Base-by-base conservation (phyloP, 768 basidiomycete species). In the Mycena belliarum region DNA sequence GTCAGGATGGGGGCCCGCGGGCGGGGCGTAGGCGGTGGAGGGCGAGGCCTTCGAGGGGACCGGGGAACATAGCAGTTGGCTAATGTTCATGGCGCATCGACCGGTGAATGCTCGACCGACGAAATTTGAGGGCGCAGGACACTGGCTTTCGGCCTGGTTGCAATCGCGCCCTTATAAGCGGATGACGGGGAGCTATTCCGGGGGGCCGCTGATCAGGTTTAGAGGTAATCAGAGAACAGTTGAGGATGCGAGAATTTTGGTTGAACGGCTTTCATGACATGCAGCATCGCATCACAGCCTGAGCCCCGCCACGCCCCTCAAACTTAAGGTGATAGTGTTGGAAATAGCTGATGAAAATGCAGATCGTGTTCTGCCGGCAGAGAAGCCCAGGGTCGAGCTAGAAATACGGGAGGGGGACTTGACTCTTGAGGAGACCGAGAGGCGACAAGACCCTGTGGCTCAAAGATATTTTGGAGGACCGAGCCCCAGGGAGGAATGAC, bases 241-340 rank as follows among this genome's bases (percentile, higher is more conserved):
- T 56, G 7, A 32, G 29, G 33, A 48, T 54, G 43, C 35, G 42
- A 32, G 25, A 40, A 45, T 63, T 63, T 57, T 41, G n/a, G 54
- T 60, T 59, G 58, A 46, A 56, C 49, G 61, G 51, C 33, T 23
- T 48, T 47, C 18, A 37, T 54, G 48, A 51, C 44, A 53, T 35
- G 25, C 33, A 54, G 18, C 38, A 57, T 44, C 41, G 51, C 15
- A 23, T n/a, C n/a, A n/a, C n/a, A n/a, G n/a, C n/a, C n/a, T n/a
- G n/a, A n/a, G 46, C 58, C 51, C 41, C 49, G 61, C 50, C 61
- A 55, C 61, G 46, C 58, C 54, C 59, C 59, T 49, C 50, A 21
- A 63, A 55, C 50, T 52, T 61, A 51, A 25, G n/a, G 25, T 57
- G 50, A 61, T n/a, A 44, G 26, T 43, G 47, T 50, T 49, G 35